Conservation (phyloP, 192 early-diverging fungal species). For the Pecoramyces ruminantium region DNA sequence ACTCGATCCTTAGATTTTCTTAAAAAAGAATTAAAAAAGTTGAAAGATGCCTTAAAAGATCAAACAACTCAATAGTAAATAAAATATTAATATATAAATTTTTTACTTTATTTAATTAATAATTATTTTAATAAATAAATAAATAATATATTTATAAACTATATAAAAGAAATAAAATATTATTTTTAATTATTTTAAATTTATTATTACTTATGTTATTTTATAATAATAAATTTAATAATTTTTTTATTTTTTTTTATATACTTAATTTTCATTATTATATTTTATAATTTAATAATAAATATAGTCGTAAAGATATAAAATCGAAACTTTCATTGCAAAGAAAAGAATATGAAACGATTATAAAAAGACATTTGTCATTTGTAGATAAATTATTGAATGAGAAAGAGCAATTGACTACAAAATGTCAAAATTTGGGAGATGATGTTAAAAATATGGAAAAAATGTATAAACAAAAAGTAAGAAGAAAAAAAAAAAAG, state of each 20-base stretch:
- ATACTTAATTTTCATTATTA: no score
- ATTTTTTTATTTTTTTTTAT: no score
- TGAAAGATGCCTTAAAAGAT: conserved; percentile 14
- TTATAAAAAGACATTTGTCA: conserved; percentile 30
- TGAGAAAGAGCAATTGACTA: conserved; percentile 36
- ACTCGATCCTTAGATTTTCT: conserved; percentile 13
- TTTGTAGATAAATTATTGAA: conserved; percentile 37
- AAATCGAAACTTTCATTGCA: conserved; percentile 37
- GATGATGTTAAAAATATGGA: conserved; percentile 31
- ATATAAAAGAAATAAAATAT: no score
- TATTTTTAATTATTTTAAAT: no score
- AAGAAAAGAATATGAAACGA: conserved; percentile 39
- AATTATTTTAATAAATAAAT: background rate
- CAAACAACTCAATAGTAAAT: conserved; percentile 16
- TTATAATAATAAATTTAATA: no score
- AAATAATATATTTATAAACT: no score
- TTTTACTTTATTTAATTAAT: no score
- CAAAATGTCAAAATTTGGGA: conserved; percentile 22
- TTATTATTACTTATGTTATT: no score
- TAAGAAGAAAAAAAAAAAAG: background rate
- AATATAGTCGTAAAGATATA: conserved; percentile 9
- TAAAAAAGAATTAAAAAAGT: conserved; percentile 17
- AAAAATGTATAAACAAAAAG: conserved; percentile 24
- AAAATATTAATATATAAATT: background rate
- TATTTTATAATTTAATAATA: no score